A percentile compares a stretch with the other conserved stretches of the same genome.
phyloP scores from a whole-genome alignment of 2,329 filamentous ascomycete species.

The Arthrobotrys entomopaga region DNA sequence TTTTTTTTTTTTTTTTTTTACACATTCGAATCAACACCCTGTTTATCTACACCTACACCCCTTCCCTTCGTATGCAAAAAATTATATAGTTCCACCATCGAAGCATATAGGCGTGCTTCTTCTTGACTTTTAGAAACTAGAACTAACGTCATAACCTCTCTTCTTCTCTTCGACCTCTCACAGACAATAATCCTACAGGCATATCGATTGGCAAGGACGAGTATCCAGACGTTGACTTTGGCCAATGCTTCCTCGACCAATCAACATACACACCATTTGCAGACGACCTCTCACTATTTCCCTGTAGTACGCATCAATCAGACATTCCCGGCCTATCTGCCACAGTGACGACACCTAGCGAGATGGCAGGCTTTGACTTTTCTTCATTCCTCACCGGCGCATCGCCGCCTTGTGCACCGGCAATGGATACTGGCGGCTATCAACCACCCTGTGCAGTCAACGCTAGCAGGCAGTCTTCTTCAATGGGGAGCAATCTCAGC shows the following conservation, averaged over 20 bases:
- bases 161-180: slow-evolving; percentile 14
- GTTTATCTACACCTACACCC: slow-evolving; percentile 5
- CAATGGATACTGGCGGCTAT: slow-evolving; percentile 32
- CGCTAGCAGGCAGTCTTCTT: slow-evolving; percentile 52
- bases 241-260: slow-evolving; percentile 55
- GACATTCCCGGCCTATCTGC: slow-evolving; percentile 54
- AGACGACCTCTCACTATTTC: slow-evolving; percentile 53
- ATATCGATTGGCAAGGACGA: slow-evolving; percentile 54
- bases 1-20: too few relatives aligned
- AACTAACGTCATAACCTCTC: slow-evolving; percentile 3
- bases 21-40: neutral
- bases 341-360: slow-evolving; percentile 50
- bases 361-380: slow-evolving; percentile 55
- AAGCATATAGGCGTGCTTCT: too few relatives aligned
- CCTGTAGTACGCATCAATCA: slow-evolving; percentile 55
- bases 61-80: slow-evolving; percentile 9
- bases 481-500: slow-evolving; percentile 51
- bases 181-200: slow-evolving; percentile 46
- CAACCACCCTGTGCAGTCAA: slow-evolving; percentile 46
- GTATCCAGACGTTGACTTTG: slow-evolving; percentile 55
- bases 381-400: slow-evolving; percentile 54
- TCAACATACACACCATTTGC: slow-evolving; percentile 51
- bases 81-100: too few relatives aligned
- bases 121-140: too few relatives aligned
- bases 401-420: slow-evolving; percentile 47